Evolutionary conservation across 371 early-diverging fungal species (phyloP), one percentile per base, ranked within the genome.

Genomic region (Mucor irregularis): DNA sequence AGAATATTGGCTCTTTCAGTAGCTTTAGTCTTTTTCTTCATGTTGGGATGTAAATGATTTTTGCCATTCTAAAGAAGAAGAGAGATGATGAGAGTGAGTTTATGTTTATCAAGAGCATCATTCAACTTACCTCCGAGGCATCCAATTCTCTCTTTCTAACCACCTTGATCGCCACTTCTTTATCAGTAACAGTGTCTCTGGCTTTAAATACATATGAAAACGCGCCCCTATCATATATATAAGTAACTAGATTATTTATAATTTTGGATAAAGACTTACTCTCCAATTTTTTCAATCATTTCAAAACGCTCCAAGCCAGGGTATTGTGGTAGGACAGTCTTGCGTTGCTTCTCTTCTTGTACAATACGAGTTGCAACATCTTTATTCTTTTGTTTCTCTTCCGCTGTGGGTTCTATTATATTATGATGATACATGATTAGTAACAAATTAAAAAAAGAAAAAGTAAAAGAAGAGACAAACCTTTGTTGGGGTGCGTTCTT

Each of bases 141-240:
- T 78, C 81, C 45, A 83, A 62, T 29, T 84, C 84, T 24, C 50
- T 68, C 46, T 87, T 89, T 60, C 84, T 68, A 2, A 92, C 89
- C 0, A 90, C 85, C 66, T 94, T 94, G 61, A 94, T 78, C 9
- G 93, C 95, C 4, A 94, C 93, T 31, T 80, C 58, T 44, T 83
- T 61, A 21, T 81, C 76, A 2, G 78, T 85, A 26, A 66, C 66
- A 17, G 61, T 66, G 51, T 87, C 83, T 47, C 74, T 73, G 5
- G 90, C 92, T 53, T 80, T 76, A 73, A 84, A 90, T 3, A 91
- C 92, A 54, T 79, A 86, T 45, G 89, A 88, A 69, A 91, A 91
- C 26, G 91, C 92, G 40, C 92, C 92, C 61, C 87, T 88, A 35
- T 21, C 2, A 9, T 13, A 30, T 6, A 34, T 25, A 14, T 33